phyloP scores from a whole-genome alignment of 352 stramenopile genomes.

The Globisporangium echinulatum region DNA sequence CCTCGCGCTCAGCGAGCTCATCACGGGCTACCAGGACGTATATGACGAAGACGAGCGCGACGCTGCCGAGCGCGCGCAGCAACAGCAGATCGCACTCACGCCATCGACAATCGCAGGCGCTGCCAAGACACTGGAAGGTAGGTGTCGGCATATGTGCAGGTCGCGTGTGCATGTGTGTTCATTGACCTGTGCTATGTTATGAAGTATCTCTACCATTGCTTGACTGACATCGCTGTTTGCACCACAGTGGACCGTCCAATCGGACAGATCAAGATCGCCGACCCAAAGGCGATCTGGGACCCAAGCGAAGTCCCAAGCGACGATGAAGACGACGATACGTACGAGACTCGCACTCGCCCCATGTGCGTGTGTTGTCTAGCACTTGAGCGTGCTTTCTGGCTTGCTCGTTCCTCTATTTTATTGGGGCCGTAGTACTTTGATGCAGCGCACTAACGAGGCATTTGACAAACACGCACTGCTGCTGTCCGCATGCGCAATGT shows the following conservation, averaged over 20 bases:
- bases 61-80: conserved; percentile 1
- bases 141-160: too few species aligned
- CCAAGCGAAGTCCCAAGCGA: conserved; percentile 65
- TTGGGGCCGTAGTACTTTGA: not conserved
- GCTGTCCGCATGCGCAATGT: not conserved
- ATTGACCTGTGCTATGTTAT: not conserved
- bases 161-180: not conserved
- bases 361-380: conserved; percentile 20
- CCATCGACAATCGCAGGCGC: conserved; percentile 25
- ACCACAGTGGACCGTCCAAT: conserved; percentile 52
- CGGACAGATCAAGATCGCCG: conserved; percentile 52
- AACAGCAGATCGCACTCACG: conserved; percentile 16
- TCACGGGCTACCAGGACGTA: conserved; percentile 15
- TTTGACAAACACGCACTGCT: not conserved
- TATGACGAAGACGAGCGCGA: conserved; percentile 11
- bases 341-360: conserved; percentile 44
- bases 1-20: conserved; percentile 26
- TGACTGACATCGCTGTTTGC: not conserved
- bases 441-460: too few species aligned
- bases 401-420: too few species aligned
- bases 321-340: conserved; percentile 65
- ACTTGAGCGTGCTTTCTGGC: not conserved
- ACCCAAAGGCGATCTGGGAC: conserved; percentile 70
- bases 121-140: conserved; percentile 26
- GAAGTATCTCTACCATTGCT: not conserved